Percentiles rank a stretch among this genome's conserved stretches.
phyloP scores from a whole-genome alignment of 495 filamentous ascomycete genomes.

The Penicillium pancosmium region DNA sequence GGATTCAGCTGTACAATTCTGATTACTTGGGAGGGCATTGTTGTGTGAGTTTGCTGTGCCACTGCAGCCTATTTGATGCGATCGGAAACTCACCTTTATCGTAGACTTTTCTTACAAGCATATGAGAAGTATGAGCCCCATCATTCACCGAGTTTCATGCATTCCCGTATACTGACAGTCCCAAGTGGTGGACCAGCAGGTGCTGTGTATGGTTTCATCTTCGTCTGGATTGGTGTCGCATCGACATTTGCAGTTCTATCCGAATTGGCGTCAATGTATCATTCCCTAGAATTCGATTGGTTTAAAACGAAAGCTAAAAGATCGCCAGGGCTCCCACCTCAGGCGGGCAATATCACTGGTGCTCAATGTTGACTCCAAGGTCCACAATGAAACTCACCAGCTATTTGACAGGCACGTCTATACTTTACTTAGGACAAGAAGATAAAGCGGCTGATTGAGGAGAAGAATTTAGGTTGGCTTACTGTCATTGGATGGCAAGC shows the following conservation, averaged over 20 bases:
- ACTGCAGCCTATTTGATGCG: background rate
- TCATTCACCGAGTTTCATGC: no score
- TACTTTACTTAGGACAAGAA: no score
- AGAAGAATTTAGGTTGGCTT: slow-evolving; percentile 40
- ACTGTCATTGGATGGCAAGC: slow-evolving; percentile 51
- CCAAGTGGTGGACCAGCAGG: slow-evolving; percentile 53
- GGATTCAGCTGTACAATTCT: slow-evolving; percentile 55
- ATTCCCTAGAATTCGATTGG: background rate
- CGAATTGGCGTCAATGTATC: slow-evolving; percentile 48
- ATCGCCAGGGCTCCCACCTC: slow-evolving; percentile 47
- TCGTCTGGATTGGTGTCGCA: slow-evolving; percentile 46
- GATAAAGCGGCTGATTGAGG: background rate
- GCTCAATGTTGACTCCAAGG: slow-evolving; percentile 50
- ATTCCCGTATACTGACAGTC: slow-evolving; percentile 6
- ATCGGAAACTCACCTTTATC: background rate
- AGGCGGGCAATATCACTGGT: slow-evolving; percentile 59
- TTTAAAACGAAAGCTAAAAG: background rate
- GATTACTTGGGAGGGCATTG: slow-evolving; percentile 52
- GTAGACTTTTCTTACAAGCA: slow-evolving; percentile 37
- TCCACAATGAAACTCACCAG: slow-evolving; percentile 43
- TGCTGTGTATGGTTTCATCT: slow-evolving; percentile 54
- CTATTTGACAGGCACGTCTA: slow-evolving; percentile 47
- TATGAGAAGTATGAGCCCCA: slow-evolving; percentile 34
- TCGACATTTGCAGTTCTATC: slow-evolving; percentile 36
- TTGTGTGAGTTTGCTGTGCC: slow-evolving; percentile 25